These are phyloP conservation scores for Sanghuangporus sanghuang DNA, from an alignment of 1,284 basidiomycete species.

Conservation along the genomic window DNA sequence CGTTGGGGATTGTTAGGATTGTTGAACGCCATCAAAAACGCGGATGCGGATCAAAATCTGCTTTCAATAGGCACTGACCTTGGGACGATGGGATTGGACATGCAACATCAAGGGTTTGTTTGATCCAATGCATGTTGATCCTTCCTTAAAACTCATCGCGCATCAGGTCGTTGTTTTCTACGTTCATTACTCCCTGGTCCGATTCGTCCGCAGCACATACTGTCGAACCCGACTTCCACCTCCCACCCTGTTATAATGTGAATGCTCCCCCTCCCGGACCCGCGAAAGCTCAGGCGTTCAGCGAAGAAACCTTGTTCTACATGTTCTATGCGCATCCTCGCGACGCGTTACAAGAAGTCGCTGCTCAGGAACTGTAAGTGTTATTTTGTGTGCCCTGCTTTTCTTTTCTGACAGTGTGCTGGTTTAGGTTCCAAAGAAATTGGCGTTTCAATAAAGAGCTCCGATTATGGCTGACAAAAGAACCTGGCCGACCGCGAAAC, in stretches of 20 bases:
- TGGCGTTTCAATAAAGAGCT: slow-evolving; percentile 98
- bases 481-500: slow-evolving; percentile 68
- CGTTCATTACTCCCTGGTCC: slow-evolving; percentile 96
- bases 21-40: slow-evolving; percentile 87
- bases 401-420: slow-evolving; percentile 1
- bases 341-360: slow-evolving; percentile 92
- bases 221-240: slow-evolving; percentile 87
- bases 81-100: slow-evolving; percentile 89
- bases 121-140: slow-evolving; percentile 16
- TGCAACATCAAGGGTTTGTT: slow-evolving; percentile 78
- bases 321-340: slow-evolving; percentile 97
- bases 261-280: slow-evolving; percentile 87
- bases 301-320: slow-evolving; percentile 97
- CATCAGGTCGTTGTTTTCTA: slow-evolving; percentile 79
- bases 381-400: neutral
- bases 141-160: slow-evolving; percentile 20
- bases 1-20: slow-evolving; percentile 91
- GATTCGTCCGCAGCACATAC: slow-evolving; percentile 80
- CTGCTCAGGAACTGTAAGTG: slow-evolving; percentile 90
- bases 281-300: slow-evolving; percentile 83
- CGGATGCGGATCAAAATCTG: slow-evolving; percentile 83
- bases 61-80: slow-evolving; percentile 90
- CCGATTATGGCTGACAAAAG: slow-evolving; percentile 94
- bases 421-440: slow-evolving; percentile 82
- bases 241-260: slow-evolving; percentile 93